Evolutionary conservation across 192 early-diverging fungal genomes (phyloP).

Genomic region (Rhizophagus clarus): DNA sequence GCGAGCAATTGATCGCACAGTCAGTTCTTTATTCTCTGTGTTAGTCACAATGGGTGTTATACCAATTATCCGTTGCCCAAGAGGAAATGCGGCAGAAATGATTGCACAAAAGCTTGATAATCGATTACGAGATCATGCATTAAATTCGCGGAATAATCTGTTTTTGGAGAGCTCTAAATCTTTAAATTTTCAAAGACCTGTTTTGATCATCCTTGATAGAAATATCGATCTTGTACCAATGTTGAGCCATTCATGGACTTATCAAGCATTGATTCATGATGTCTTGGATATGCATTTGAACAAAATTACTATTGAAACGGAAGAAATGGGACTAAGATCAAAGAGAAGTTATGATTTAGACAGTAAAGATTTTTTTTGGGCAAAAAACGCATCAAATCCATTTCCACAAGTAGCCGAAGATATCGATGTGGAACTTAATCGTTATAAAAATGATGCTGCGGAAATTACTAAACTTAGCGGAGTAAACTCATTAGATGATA

Average conservation of each 20-base stretch:
- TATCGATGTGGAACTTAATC: slow-evolving; percentile 90
- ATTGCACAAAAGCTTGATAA: slow-evolving; percentile 89
- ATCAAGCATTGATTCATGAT: slow-evolving; percentile 95
- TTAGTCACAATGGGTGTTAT: slow-evolving; percentile 86
- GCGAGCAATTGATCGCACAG: slow-evolving; percentile 76
- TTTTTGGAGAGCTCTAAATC: slow-evolving; percentile 63
- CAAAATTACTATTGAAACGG: slow-evolving; percentile 69
- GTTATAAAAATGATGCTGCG: slow-evolving; percentile 95
- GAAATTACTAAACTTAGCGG: slow-evolving; percentile 87
- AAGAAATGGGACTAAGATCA: slow-evolving; percentile 63
- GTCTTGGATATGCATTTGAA: slow-evolving; percentile 92
- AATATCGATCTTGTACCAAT: slow-evolving; percentile 90
- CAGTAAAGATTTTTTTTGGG: slow-evolving; percentile 92
- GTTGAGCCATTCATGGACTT: slow-evolving; percentile 98
- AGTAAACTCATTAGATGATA: slow-evolving; percentile 77
- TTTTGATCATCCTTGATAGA: slow-evolving; percentile 89
- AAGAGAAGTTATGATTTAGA: slow-evolving; percentile 89
- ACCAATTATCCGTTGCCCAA: slow-evolving; percentile 88
- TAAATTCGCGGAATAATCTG: slow-evolving; percentile 86
- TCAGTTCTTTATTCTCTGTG: slow-evolving; percentile 84
- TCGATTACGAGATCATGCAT: slow-evolving; percentile 86
- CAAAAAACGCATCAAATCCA: slow-evolving; percentile 84
- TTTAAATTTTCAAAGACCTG: slow-evolving; percentile 72
- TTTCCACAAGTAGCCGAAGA: slow-evolving; percentile 98
- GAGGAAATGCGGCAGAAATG: slow-evolving; percentile 92